A percentile compares a stretch with the other conserved stretches of the same genome.
These are phyloP conservation scores for Irpex sp. DNA, from an alignment of 1,284 basidiomycete genomes.

Conservation along the genomic window DNA sequence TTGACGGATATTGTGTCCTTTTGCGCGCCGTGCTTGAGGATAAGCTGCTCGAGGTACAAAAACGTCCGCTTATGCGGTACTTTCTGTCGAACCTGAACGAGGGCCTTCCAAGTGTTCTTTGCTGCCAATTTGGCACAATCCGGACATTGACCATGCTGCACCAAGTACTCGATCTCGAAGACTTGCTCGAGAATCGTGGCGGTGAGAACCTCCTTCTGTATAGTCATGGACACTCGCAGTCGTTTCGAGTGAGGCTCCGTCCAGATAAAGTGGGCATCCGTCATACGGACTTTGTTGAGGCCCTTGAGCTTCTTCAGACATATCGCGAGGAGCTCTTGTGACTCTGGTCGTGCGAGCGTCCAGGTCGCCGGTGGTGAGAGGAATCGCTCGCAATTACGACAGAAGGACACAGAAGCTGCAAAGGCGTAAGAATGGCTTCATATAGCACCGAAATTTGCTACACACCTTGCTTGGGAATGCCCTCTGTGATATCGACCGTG, in stretches of 20 bases:
- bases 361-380: constrained; percentile 89
- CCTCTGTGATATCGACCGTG: constrained; percentile 95
- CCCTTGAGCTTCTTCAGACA: constrained; percentile 95
- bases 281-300: constrained; percentile 90
- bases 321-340: constrained; percentile 86
- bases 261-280: constrained; percentile 99
- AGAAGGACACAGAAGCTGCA: constrained; percentile 86
- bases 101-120: constrained; percentile 98
- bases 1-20: constrained; percentile 93
- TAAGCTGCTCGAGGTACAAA: constrained; percentile 95
- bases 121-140: constrained; percentile 93
- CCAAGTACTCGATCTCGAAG: constrained; percentile 95
- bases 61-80: constrained; percentile 98
- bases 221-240: constrained; percentile 90
- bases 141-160: constrained; percentile 94
- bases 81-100: constrained; percentile 97
- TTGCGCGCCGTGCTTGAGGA: constrained; percentile 95
- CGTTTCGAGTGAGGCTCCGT: constrained; percentile 98
- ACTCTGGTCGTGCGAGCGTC: constrained; percentile 87
- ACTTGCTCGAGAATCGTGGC: constrained; percentile 96
- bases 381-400: constrained; percentile 95
- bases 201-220: constrained; percentile 97
- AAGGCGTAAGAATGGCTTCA: not conserved
- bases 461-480: constrained; percentile 93
- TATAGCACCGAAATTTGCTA: constrained; percentile 7